Conservation (phyloP, 345 rosid species). For the Linum lewisii region DNA sequence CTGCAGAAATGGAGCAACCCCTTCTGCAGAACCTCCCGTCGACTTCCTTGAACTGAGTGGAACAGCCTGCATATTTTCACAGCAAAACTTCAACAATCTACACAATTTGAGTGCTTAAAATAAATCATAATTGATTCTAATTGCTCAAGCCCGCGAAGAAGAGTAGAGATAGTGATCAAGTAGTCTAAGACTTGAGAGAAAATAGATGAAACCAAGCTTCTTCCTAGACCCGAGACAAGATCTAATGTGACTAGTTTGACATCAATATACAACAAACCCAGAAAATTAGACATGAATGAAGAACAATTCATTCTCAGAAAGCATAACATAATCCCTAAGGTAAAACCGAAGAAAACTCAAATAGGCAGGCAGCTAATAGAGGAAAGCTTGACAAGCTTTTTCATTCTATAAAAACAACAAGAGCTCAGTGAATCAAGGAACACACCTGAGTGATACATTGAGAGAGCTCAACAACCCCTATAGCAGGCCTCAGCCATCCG, state of each 20-base stretch:
- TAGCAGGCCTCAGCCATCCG: conserved; percentile 99
- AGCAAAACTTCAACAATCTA: no score
- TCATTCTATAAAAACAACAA: no score
- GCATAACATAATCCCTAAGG: conserved; percentile 10
- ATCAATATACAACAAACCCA: no score
- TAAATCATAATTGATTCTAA: no score
- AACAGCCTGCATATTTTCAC: conserved; percentile 53
- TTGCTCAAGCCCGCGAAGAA: no score
- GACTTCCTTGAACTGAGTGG: conserved; percentile 92
- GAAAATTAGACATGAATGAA: no score
- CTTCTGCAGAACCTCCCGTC: conserved; percentile 79
- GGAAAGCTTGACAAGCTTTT: neutral
- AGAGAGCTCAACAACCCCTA: conserved; percentile 91
- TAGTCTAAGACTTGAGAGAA: no score
- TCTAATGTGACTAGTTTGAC: no score
- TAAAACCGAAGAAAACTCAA: neutral
- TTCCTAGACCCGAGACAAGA: no score
- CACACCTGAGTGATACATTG: conserved; percentile 91
- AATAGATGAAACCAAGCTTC: no score
- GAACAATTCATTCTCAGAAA: neutral
- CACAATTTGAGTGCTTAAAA: no score
- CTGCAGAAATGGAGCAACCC: conserved; percentile 89
- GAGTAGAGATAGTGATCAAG: no score
- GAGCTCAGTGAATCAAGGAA: neutral
- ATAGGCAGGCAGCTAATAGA: conserved; percentile 6